Evolutionary conservation across 1,284 basidiomycete genomes (phyloP).

Genomic region (Cutaneotrichosporon sp.): DNA sequence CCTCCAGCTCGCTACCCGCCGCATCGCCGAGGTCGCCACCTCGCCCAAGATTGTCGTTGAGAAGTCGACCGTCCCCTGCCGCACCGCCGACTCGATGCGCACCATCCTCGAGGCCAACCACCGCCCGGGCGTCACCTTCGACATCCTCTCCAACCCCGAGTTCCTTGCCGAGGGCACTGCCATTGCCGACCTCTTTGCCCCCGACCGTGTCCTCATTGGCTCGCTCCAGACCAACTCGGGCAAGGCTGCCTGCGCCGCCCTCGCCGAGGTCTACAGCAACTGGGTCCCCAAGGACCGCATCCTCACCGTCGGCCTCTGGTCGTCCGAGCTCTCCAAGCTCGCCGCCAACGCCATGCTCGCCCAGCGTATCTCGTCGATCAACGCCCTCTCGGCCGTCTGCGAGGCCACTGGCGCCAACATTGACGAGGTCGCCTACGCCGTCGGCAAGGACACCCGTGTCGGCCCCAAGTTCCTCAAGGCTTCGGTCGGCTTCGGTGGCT

Average conservation of each 20-base stretch:
- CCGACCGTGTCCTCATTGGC: conserved; percentile 96
- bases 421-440: conserved; percentile 93
- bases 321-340: conserved; percentile 96
- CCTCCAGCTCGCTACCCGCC: conserved; percentile 93
- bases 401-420: conserved; percentile 99
- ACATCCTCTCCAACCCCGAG: conserved; percentile 98
- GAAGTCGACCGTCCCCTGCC: conserved; percentile 98
- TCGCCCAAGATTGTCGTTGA: conserved; percentile 98
- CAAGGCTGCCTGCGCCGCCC: conserved; percentile 72
- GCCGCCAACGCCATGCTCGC: conserved; percentile 99
- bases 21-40: conserved; percentile 87
- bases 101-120: conserved; percentile 98
- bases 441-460: conserved; percentile 89
- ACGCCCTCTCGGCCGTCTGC: conserved; percentile 97
- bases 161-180: conserved; percentile 99
- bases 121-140: conserved; percentile 84
- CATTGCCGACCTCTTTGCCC: conserved; percentile 80
- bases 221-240: conserved; percentile 88
- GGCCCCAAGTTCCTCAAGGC: conserved; percentile 93
- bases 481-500: conserved; percentile 84
- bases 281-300: conserved; percentile 88
- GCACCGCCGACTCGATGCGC: conserved; percentile 96
- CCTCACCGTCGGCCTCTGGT: conserved; percentile 96
- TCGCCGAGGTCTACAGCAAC: conserved; percentile 84
- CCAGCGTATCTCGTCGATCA: conserved; percentile 96